A percentile compares a stretch with the other conserved stretches of the same genome.
Conservation (phyloP, 768 basidiomycete genomes). For the Hemileccinum impolitum region DNA sequence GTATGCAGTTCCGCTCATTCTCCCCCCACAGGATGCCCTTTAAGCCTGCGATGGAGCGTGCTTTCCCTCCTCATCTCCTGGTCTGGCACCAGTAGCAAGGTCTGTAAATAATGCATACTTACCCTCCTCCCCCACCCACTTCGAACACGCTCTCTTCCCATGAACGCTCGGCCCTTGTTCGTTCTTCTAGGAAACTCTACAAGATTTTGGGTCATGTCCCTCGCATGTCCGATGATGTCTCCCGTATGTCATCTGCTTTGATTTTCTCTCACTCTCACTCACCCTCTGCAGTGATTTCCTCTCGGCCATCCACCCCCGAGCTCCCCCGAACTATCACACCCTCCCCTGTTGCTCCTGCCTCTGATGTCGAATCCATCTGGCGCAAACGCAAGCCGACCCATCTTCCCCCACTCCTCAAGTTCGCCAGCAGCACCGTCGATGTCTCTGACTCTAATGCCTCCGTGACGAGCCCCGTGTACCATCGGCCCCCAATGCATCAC, state of each 20-base stretch:
- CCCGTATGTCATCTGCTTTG: not conserved
- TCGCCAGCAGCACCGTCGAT: slow-evolving; percentile 2
- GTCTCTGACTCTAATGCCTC: slow-evolving; percentile 5
- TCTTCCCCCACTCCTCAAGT: slow-evolving; percentile 24
- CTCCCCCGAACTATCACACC: not conserved
- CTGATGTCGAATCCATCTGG: slow-evolving; percentile 18
- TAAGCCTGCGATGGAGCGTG: slow-evolving; percentile 3
- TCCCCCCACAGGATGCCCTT: slow-evolving; percentile 1
- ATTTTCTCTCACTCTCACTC: not conserved
- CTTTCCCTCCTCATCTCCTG: slow-evolving; percentile 3
- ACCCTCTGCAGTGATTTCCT: not conserved
- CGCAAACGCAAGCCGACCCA: slow-evolving; percentile 27
- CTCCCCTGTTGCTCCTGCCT: not conserved
- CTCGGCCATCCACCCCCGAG: not conserved
- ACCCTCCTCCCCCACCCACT: slow-evolving; percentile 49
- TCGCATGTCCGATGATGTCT: slow-evolving; percentile 44
- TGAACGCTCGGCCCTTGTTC: slow-evolving; percentile 54
- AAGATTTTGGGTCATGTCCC: slow-evolving; percentile 58
- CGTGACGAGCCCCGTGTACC: not conserved
- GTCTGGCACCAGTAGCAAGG: slow-evolving; percentile 26
- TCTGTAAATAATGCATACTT: not conserved
- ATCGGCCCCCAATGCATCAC: slow-evolving; percentile 11
- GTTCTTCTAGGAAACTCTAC: slow-evolving; percentile 57
- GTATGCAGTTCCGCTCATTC: slow-evolving; percentile 9
- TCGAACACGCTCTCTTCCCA: slow-evolving; percentile 48